Evolutionary conservation across 2,329 filamentous ascomycete species (phyloP).

Genomic region (Aureobasidium sp.): DNA sequence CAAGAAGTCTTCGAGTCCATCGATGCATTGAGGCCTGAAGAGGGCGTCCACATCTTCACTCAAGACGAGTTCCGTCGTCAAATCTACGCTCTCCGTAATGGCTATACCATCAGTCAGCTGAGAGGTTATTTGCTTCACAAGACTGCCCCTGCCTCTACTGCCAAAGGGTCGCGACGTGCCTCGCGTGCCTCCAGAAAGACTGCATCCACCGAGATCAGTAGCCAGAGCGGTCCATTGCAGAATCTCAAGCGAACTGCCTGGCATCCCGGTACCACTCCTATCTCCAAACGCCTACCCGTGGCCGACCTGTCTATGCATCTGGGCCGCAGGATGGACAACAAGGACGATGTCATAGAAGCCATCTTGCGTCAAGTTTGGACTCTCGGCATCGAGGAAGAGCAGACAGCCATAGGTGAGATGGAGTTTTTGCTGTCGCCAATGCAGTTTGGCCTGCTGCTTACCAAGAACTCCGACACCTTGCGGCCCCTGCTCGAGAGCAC

Average conservation of each 20-base stretch:
- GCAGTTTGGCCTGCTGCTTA: conserved; percentile 17
- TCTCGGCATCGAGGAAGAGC: conserved; percentile 14
- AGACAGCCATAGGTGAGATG: conserved; percentile 9
- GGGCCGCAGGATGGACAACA: conserved; percentile 5
- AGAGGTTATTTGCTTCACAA: background rate
- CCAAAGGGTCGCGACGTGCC: background rate
- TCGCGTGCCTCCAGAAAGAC: background rate
- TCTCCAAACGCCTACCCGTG: background rate
- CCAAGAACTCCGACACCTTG: conserved; percentile 5
- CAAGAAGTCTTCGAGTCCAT: conserved; percentile 10
- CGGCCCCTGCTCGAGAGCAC: conserved; percentile 1
- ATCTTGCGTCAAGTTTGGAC: conserved; percentile 16
- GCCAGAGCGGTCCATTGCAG: background rate
- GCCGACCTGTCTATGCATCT: background rate
- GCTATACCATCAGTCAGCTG: conserved; percentile 3
- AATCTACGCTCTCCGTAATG: background rate
- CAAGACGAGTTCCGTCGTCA: background rate
- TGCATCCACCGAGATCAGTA: background rate
- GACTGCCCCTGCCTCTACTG: background rate
- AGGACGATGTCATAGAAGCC: background rate
- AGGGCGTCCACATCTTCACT: background rate
- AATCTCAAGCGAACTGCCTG: background rate
- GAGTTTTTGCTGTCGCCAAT: conserved; percentile 13
- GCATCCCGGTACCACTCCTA: background rate
- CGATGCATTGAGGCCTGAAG: background rate